These are phyloP conservation scores for Angophora floribunda DNA, from an alignment of 345 rosid species.

Conservation along the genomic window DNA sequence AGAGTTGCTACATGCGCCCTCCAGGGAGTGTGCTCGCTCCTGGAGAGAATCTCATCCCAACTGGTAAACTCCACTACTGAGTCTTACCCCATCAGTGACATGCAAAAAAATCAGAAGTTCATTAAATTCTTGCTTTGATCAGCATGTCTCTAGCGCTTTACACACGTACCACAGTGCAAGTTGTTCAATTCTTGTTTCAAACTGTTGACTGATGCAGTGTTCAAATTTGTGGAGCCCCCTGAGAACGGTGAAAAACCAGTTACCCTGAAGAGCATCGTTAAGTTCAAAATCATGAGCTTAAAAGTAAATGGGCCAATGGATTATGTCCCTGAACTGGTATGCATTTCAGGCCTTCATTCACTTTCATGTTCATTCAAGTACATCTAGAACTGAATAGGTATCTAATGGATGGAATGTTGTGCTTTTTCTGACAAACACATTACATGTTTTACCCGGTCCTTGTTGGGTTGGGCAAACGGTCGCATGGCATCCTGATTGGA, in stretches of 20 bases:
- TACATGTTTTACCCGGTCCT: neutral
- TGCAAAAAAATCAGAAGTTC: neutral
- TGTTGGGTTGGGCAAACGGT: neutral
- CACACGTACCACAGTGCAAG: neutral
- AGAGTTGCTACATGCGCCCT: constrained; percentile 79
- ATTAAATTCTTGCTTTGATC: neutral
- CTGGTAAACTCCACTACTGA: constrained; percentile 22
- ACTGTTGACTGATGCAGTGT: constrained; percentile 26
- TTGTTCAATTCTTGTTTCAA: neutral
- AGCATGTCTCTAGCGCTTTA: neutral
- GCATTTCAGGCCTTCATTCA: neutral
- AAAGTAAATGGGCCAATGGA: constrained; percentile 55
- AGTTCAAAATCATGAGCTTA: constrained; percentile 73
- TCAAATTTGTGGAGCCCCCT: constrained; percentile 75
- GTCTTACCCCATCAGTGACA: neutral
- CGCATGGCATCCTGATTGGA: neutral
- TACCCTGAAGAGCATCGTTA: constrained; percentile 54
- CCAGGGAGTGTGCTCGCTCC: constrained; percentile 69
- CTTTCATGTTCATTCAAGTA: neutral
- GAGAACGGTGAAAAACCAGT: constrained; percentile 53
- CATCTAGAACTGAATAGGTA: neutral
- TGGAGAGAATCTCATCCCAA: constrained; percentile 57
- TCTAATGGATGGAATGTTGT: neutral
- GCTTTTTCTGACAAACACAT: neutral
- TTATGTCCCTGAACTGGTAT: constrained; percentile 75